Evolutionary conservation across 2,329 filamentous ascomycete genomes (phyloP), one percentile per base, ranked within the genome.

Genomic region (Coleophoma eucalyptorum): DNA sequence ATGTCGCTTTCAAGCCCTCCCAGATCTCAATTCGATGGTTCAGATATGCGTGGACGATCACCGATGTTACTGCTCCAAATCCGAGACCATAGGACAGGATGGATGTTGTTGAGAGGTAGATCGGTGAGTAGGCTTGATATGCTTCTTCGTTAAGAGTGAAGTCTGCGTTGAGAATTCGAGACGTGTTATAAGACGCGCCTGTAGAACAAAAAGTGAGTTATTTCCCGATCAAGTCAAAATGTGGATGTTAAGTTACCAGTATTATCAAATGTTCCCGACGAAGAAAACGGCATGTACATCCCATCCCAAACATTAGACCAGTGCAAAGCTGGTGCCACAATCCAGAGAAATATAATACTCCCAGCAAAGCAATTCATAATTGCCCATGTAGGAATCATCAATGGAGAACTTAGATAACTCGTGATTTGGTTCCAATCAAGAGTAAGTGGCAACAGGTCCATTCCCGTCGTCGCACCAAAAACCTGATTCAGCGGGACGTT

Each of bases 251-350:
- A n/a, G 21, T 67, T 58, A 2, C 82, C 86, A 0, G 78, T 87
- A 60, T 90, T 90, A 67, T 90, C 86, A 60, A 89, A 90, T n/a
- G 82, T 87, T 47, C 72, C 73, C 1, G 84, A 81, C 62, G 87
- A 84, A 59, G 80, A 86, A 66, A 89, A 88, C 5, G 84, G 84
- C 16, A 88, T 21, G 35, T 31, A 42, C 26, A 10, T 19, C 12
- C 26, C 33, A 8, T 46, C 15, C 46, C 46, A 48, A 1, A 34
- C 34, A 38, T 48, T 48, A 19, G 46, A 13, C 19, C 19, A 48
- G n/a, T 48, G 34, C 12, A 48, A 21, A 18, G 18, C 46, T 4
- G 46, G 46, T 1, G 37, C 32, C 12, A 48, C 16, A 21, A 48
- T 48, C 46, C 46, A 48, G 18, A 48, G 33, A n/a, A 41, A 38